Conservation (phyloP, 2,329 filamentous ascomycete genomes). For the Claviceps pusilla region DNA sequence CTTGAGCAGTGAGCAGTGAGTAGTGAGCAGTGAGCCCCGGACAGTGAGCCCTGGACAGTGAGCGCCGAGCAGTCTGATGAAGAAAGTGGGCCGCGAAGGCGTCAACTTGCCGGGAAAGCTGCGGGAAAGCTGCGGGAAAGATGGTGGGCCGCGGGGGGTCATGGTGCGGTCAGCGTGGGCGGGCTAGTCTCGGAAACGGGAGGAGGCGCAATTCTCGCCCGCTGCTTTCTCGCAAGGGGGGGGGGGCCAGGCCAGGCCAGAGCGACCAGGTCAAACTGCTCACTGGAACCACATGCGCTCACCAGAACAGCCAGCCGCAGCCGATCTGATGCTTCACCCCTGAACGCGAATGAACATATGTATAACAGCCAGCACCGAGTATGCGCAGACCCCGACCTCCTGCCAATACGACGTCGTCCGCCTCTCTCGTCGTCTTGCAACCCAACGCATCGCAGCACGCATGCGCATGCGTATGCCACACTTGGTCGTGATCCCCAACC, state of each 20-base stretch:
- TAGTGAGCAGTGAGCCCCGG: too few species aligned
- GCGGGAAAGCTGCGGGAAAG: background rate
- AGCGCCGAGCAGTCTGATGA: too few species aligned
- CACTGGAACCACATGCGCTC: too few species aligned
- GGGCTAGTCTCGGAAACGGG: background rate
- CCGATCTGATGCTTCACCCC: too few species aligned
- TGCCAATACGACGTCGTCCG: background rate
- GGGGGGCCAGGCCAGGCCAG: too few species aligned
- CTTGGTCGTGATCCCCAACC: background rate
- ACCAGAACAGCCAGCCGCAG: too few species aligned
- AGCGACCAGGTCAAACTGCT: too few species aligned
- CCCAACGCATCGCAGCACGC: background rate
- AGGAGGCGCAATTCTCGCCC: background rate
- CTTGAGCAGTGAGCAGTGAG: too few species aligned
- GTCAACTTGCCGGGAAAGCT: background rate
- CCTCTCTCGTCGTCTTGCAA: background rate
- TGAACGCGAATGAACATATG: too few species aligned
- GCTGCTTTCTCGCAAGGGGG: background rate
- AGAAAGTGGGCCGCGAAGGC: background rate
- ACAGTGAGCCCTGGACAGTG: too few species aligned
- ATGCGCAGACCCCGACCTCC: too few species aligned
- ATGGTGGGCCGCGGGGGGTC: background rate
- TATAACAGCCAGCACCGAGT: too few species aligned
- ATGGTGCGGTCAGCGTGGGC: background rate
- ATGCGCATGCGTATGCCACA: background rate